Evolutionary conservation across 345 rosid genomes (phyloP).

Genomic region (Acer saccharum): DNA sequence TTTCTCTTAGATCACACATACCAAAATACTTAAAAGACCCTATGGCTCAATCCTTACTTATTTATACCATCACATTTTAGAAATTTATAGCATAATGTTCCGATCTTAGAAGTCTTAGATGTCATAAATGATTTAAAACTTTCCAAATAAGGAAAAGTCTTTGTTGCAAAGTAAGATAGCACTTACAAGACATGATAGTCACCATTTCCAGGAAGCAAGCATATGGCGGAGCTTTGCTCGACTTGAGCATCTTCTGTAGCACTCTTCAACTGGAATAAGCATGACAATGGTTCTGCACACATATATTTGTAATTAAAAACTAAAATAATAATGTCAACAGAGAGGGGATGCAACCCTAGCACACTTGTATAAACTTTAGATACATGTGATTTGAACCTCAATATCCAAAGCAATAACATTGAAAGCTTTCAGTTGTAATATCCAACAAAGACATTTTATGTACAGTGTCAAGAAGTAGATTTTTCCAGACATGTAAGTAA

Average conservation of each 20-base stretch:
- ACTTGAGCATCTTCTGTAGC: conserved; percentile 58
- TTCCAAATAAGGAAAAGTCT: background rate
- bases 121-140: background rate
- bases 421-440: background rate
- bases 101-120: background rate
- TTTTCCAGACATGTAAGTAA: background rate
- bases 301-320: conserved; percentile 4
- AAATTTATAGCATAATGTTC: background rate
- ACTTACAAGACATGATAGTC: conserved; percentile 92
- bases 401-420: background rate
- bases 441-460: background rate
- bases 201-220: conserved; percentile 85
- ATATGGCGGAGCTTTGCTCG: conserved; percentile 59
- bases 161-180: conserved; percentile 18
- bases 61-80: background rate
- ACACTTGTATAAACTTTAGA: background rate
- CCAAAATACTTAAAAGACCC: background rate
- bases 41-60: background rate
- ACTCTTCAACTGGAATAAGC: conserved; percentile 83
- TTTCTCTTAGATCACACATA: background rate
- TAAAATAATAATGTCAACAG: background rate
- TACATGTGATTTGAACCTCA: background rate
- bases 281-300: conserved; percentile 66
- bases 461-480: conserved; percentile 1
- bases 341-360: background rate